phyloP scores from a whole-genome alignment of 257 asterid genomes.

The Marsdenia floribunda region DNA sequence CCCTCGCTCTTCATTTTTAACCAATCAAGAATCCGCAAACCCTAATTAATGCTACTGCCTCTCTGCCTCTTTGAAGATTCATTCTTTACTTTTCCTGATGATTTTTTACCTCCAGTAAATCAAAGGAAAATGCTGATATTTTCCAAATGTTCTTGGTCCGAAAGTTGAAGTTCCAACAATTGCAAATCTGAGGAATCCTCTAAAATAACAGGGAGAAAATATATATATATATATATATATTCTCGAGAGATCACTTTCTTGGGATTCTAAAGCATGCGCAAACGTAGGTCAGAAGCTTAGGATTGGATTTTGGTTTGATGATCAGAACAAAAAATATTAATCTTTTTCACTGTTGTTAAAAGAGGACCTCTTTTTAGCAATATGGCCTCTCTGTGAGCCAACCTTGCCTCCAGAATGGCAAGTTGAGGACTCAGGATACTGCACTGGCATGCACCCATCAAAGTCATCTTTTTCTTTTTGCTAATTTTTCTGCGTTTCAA shows the following conservation, averaged over 20 bases:
- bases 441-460: not conserved
- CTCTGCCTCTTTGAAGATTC: not conserved
- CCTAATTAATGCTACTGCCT: not conserved
- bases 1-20: not conserved
- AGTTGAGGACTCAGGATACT: not conserved
- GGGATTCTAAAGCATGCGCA: slow-evolving; percentile 74
- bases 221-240: no score
- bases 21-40: not conserved
- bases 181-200: not conserved
- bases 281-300: slow-evolving; percentile 14
- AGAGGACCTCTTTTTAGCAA: not conserved
- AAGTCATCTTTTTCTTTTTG: not conserved
- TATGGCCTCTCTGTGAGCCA: not conserved
- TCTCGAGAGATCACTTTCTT: slow-evolving; percentile 47
- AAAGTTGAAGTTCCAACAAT: slow-evolving; percentile 24
- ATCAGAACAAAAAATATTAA: not conserved
- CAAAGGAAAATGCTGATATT: not conserved
- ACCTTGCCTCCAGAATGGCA: not conserved
- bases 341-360: not conserved
- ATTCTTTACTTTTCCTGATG: not conserved
- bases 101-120: not conserved
- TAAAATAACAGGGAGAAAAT: not conserved
- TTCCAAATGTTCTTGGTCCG: slow-evolving; percentile 5
- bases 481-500: not conserved
- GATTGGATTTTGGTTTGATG: not conserved